Conservation (phyloP, 208 protist species). For the Leishmania amazonensis region DNA sequence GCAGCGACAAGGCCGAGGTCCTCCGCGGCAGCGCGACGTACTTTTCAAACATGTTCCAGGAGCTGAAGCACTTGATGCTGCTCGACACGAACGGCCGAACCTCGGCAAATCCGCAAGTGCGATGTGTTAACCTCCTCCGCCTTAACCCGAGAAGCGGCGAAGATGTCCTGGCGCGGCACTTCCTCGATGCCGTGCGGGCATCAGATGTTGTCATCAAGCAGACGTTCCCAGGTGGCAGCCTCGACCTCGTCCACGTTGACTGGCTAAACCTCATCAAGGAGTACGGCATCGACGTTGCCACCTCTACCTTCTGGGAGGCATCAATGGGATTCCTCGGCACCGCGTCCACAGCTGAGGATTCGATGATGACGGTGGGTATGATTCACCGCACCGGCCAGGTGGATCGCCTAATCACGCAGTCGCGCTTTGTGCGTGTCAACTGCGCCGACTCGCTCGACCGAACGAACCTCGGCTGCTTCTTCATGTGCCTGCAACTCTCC, state of each 20-base stretch:
- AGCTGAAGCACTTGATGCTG: conserved; percentile 55
- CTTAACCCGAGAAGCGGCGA: conserved; percentile 69
- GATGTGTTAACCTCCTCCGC: conserved; percentile 86
- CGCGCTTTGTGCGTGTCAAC: conserved; percentile 90
- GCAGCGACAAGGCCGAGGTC: conserved; percentile 61
- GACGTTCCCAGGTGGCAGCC: conserved; percentile 37
- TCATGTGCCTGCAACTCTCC: conserved; percentile 78
- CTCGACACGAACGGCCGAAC: conserved; percentile 47
- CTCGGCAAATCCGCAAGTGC: conserved; percentile 42
- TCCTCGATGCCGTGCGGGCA: conserved; percentile 60
- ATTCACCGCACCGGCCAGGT: conserved; percentile 48
- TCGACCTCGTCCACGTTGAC: conserved; percentile 84
- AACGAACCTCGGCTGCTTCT: conserved; percentile 95
- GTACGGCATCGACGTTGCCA: conserved; percentile 71
- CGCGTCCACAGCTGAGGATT: conserved; percentile 36
- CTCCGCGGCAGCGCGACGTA: conserved; percentile 60
- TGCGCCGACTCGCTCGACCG: conserved; percentile 95
- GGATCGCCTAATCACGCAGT: conserved; percentile 59
- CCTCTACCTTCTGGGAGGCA: conserved; percentile 68
- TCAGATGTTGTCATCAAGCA: conserved; percentile 42
- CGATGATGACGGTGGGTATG: conserved; percentile 75
- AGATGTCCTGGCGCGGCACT: conserved; percentile 64
- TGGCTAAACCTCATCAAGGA: conserved; percentile 82
- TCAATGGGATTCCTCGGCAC: conserved; percentile 59
- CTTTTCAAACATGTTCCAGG: conserved; percentile 62